phyloP scores from a whole-genome alignment of 805 yeast species.

The Groenewaldozyma salmanticensis region DNA sequence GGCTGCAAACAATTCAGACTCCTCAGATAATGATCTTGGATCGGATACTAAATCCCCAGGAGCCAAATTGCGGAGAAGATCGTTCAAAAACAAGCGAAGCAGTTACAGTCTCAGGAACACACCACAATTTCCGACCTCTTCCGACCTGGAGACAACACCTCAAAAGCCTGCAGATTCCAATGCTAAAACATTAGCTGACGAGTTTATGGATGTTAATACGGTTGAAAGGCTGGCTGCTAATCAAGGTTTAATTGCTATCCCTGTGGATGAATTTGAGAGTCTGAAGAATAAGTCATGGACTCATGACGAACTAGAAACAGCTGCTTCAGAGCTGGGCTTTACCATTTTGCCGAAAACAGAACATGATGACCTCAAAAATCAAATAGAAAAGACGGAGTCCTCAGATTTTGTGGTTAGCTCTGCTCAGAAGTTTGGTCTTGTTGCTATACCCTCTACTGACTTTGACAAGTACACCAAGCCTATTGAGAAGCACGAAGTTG shows the following conservation, averaged over 20 bases:
- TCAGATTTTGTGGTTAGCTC: constrained; percentile 2
- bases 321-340: constrained; percentile 16
- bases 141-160: not conserved
- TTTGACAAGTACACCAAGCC: constrained; percentile 4
- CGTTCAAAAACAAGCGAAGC: constrained; percentile 5
- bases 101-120: constrained; percentile 1
- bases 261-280: constrained; percentile 16
- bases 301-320: constrained; percentile 2
- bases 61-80: constrained; percentile 5
- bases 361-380: constrained; percentile 4
- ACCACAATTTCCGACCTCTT: constrained; percentile 2
- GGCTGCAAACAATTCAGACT: constrained; percentile 1
- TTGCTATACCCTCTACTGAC: constrained; percentile 15
- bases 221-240: constrained; percentile 16
- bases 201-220: constrained; percentile 21
- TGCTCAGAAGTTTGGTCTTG: constrained; percentile 10
- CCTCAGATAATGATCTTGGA: constrained; percentile 12
- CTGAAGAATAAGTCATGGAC: constrained; percentile 9
- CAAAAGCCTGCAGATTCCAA: not conserved
- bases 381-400: constrained; percentile 4
- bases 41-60: constrained; percentile 4
- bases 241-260: constrained; percentile 17
- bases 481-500: not conserved
- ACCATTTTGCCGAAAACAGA: constrained; percentile 8
- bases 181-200: constrained; percentile 14